A percentile compares a stretch with the other conserved stretches of the same genome.
Evolutionary conservation across 2,329 filamentous ascomycete genomes (phyloP).

Genomic region (Xylaria sp.): DNA sequence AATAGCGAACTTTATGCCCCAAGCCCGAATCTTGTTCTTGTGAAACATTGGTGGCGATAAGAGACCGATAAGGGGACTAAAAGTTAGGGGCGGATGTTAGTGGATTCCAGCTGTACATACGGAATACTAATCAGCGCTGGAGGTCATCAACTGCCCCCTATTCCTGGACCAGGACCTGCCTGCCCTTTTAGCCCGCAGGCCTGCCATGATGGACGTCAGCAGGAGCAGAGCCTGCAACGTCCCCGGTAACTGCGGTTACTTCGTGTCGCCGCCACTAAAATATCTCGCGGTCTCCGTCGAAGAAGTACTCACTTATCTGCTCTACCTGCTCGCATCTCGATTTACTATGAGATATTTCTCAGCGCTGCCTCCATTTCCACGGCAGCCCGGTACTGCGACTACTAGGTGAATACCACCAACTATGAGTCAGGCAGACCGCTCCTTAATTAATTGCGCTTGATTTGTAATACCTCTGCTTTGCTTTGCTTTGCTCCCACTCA

Average conservation of each 20-base stretch:
- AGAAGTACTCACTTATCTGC: not conserved
- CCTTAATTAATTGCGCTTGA: not conserved
- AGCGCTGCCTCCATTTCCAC: not conserved
- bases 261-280: not conserved
- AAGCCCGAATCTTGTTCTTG: constrained; percentile 1
- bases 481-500: not conserved
- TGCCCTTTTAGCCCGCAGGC: too few species aligned
- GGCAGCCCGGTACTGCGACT: not conserved
- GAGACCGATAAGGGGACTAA: constrained; percentile 2
- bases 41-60: constrained; percentile 6
- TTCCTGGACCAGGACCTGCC: too few species aligned
- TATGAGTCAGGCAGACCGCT: not conserved
- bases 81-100: not conserved
- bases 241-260: not conserved
- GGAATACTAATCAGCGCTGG: too few species aligned
- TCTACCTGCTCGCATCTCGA: not conserved
- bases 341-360: constrained; percentile 1
- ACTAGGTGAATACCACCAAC: not conserved
- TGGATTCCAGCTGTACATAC: not conserved
- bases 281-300: too few species aligned
- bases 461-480: not conserved
- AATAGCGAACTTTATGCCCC: constrained; percentile 12
- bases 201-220: too few species aligned
- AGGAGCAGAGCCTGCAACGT: too few species aligned
- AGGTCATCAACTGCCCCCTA: too few species aligned